Base-by-base conservation (phyloP, 2,329 filamentous ascomycete genomes). In the Ophiosphaerella herpotricha region DNA sequence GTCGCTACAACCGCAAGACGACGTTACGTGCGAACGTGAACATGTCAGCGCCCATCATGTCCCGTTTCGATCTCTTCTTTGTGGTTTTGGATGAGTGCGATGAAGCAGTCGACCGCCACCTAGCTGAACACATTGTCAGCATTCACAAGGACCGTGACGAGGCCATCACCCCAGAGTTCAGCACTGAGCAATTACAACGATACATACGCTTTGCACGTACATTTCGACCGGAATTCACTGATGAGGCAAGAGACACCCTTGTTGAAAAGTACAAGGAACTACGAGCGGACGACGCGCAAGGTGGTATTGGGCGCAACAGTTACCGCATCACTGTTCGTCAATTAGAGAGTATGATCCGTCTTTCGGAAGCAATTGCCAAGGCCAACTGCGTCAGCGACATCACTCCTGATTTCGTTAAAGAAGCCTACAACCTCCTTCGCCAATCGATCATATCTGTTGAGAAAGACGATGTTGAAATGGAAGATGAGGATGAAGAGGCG, bases 11-110 rank as follows among this genome's bases (percentile, higher is more conserved):
- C 77, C 89, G 93, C 66, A 99, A 97, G 79, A 88, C 89, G 0
- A 96, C 94, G 0, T 83, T 99, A 6, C 85, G 94, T 43, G 86
- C 90, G 56, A 99, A 99, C 74, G 93, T 99, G 76, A 97, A 97
- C 78, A 97, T 99, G 90, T 93, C 88, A 23, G 94, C 94, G 1
- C 94, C 94, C 50, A 99, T 99, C 78, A 99, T 99, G 94, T 96
- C 91, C 45, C 90, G 94, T 80, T 99, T 99, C 75, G 94, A 99
- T 78, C 81, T 99, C 8, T 99, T 99, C 82, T 99, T 99, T 70
- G 91, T 99, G 45, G 89, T 99, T 23, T 83, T 97, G 0, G 94
- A 99, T 71, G 94, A 99, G 67, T 97, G 93, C 72, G 96, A 97
- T 68, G 93, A 97, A 76, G 78, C 83, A 34, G 86, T 96, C 31